Evolutionary conservation across 331 rosid genomes (phyloP), one percentile per base, ranked within the genome.

Genomic region (Prunus yedoensis): DNA sequence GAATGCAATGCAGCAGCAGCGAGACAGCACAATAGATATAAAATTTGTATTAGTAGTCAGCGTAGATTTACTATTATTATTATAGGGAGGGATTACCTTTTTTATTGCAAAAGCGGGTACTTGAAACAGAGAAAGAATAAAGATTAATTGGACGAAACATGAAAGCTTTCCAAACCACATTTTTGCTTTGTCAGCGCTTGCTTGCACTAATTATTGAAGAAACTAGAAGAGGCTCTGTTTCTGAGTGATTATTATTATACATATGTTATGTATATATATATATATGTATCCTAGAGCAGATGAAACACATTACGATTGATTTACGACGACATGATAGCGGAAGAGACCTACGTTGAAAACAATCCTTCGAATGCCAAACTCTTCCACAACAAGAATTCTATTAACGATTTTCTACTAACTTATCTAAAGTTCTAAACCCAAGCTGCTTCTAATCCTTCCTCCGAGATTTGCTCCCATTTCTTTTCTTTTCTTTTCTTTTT

Each of bases 41-140:
- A 27, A 32, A 32, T 32, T 32, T 32, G 38, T 32, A 35, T 35
- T 35, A 6, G 43, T 6, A 38, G 9, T 38, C 43, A 38, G 43
- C 43, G 9, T 38, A 38, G 43, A 38, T 38, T 38, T 38, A 38
- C 43, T 6, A 38, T 38, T 38, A 38, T 38, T 38, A 6, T 38
- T 38, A 38, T 38, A 38, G 43, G 9, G 43, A 38, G 43, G 43
- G 9, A 38, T 18, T 74, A 80, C 94, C 82, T 83, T 78, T 81
- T 77, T 82, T 0, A 17, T 15, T 7, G 90, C 91, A 60, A 82
- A 82, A 73, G 85, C 76, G 20, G 86, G 85, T 66, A 81, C 63
- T 25, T 80, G 87, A 35, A 85, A 80, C 58, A 83, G 66, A 70
- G 76, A 80, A 43, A 80, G 71, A 49, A 87, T 43, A 28, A 83